phyloP scores from a whole-genome alignment of 768 basidiomycete genomes.

The Russula olivacea region DNA sequence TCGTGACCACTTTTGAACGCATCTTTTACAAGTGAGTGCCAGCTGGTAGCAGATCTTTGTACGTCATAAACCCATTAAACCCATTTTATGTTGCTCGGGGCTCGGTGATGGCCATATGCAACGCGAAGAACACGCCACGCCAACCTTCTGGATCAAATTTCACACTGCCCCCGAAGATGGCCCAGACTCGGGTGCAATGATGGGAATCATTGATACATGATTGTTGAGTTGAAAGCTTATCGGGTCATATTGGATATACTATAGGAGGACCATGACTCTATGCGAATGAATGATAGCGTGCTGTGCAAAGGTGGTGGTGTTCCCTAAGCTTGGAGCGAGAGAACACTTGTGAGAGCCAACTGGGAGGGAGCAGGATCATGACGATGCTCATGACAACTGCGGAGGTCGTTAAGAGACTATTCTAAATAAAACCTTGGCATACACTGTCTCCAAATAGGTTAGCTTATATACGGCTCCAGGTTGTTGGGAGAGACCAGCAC shows the following conservation, averaged over 20 bases:
- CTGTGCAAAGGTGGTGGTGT: background rate
- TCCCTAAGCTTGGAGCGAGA: background rate
- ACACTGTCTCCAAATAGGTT: too few relatives aligned
- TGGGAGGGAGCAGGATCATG: too few relatives aligned
- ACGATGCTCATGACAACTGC: too few relatives aligned
- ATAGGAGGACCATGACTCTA: background rate
- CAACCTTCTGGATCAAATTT: background rate
- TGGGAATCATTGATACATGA: background rate
- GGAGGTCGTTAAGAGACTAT: too few relatives aligned
- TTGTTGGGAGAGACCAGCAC: too few relatives aligned
- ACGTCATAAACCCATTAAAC: background rate
- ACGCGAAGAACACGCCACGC: background rate
- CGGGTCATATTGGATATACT: background rate
- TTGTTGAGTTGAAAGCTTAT: background rate
- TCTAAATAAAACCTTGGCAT: too few relatives aligned
- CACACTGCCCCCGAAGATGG: background rate
- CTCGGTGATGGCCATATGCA: background rate
- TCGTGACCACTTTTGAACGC: background rate
- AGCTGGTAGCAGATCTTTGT: background rate
- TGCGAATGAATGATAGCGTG: background rate
- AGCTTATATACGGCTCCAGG: too few relatives aligned
- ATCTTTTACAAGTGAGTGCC: background rate
- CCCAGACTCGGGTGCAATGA: background rate
- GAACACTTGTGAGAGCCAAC: too few relatives aligned
- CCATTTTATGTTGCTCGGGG: background rate